phyloP scores from a whole-genome alignment of 2,329 filamentous ascomycete species.

The Daldinia eschscholtzii region DNA sequence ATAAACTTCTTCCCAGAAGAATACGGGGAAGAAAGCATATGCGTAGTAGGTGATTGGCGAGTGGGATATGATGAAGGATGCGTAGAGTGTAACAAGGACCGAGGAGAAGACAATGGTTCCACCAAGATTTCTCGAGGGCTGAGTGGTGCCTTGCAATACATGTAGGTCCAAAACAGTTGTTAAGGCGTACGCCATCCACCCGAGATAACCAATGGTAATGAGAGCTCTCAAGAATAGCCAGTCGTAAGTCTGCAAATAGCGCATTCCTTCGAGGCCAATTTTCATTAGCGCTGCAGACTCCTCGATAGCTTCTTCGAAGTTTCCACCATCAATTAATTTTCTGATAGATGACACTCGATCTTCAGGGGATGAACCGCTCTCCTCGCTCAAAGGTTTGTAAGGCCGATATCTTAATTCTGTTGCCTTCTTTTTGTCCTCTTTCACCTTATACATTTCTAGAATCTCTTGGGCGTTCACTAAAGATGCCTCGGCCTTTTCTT shows the following conservation, averaged over 20 bases:
- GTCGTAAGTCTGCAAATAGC: constrained; percentile 97
- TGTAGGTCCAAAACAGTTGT: constrained; percentile 91
- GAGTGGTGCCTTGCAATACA: constrained; percentile 78
- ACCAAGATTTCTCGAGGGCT: constrained; percentile 71
- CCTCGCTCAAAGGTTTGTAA: constrained; percentile 76
- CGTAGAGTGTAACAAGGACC: constrained; percentile 79
- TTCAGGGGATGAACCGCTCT: constrained; percentile 70
- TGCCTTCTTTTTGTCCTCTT: constrained; percentile 85
- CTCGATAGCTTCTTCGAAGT: constrained; percentile 82
- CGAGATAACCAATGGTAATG: constrained; percentile 90
- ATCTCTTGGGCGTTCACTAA: constrained; percentile 88
- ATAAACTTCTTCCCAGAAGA: constrained; percentile 97
- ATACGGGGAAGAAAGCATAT: constrained; percentile 91
- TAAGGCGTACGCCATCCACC: constrained; percentile 94
- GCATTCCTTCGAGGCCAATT: constrained; percentile 81
- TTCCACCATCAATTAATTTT: constrained; percentile 72
- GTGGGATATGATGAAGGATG: constrained; percentile 81
- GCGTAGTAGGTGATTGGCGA: constrained; percentile 89
- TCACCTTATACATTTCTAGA: constrained; percentile 95
- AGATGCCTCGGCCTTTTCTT: constrained; percentile 85
- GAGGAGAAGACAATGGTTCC: constrained; percentile 79
- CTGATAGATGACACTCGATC: constrained; percentile 77
- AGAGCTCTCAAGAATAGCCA: constrained; percentile 94
- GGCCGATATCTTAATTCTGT: constrained; percentile 83
- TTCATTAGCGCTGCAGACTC: constrained; percentile 82